phyloP scores from a whole-genome alignment of 2,329 filamentous ascomycete species.

The Curvularia eragrostidis region DNA sequence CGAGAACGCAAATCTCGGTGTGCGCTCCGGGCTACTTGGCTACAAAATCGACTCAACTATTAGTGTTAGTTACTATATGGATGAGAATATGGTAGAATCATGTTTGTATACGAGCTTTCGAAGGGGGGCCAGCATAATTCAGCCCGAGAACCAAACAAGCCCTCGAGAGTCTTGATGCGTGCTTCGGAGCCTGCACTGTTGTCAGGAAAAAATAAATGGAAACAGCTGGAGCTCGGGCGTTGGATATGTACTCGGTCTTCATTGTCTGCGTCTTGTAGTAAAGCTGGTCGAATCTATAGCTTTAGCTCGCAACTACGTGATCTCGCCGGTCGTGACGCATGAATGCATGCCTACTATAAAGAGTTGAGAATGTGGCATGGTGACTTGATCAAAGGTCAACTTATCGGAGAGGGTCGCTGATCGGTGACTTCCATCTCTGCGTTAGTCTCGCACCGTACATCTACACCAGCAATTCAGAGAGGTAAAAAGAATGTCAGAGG shows the following conservation, averaged over 20 bases:
- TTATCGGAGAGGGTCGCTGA: background rate
- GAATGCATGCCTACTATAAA: background rate
- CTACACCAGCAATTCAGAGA: no score
- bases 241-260: background rate
- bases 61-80: background rate
- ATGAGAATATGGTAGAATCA: conserved; percentile 1
- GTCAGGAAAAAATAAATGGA: background rate
- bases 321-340: background rate
- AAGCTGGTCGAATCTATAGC: background rate
- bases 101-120: background rate
- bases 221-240: background rate
- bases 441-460: no score
- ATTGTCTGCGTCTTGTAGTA: background rate
- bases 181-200: background rate
- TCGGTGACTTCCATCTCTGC: background rate
- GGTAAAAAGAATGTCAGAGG: background rate
- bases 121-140: background rate
- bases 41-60: background rate
- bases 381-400: no score
- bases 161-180: background rate
- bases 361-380: no score
- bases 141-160: background rate
- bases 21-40: background rate
- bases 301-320: background rate
- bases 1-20: background rate